Conservation (phyloP, 2,329 filamentous ascomycete genomes). For the Balansia obtecta region DNA sequence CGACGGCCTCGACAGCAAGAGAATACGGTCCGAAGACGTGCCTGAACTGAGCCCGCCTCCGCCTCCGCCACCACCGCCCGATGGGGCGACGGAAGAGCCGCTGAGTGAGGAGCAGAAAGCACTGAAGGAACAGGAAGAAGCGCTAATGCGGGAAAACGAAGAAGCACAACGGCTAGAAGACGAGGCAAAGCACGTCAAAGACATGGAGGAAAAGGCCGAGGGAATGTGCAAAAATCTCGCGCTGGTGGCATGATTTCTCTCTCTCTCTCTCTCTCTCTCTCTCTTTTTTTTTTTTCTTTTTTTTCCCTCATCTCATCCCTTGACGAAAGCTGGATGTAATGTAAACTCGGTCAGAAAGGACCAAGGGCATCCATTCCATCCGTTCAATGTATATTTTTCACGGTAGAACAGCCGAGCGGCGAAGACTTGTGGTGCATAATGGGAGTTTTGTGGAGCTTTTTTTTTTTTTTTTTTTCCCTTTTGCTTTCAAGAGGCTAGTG, state of each 20-base stretch:
- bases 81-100: slow-evolving; percentile 22
- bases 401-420: neutral
- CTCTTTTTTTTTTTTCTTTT: neutral
- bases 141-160: slow-evolving; percentile 39
- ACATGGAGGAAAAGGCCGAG: slow-evolving; percentile 14
- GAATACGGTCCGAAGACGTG: slow-evolving; percentile 34
- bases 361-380: neutral
- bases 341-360: neutral
- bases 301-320: neutral
- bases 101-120: slow-evolving; percentile 25
- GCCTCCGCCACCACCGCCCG: slow-evolving; percentile 33
- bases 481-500: no score
- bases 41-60: slow-evolving; percentile 30
- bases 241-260: slow-evolving; percentile 7
- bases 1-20: slow-evolving; percentile 44
- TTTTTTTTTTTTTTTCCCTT: no score
- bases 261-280: neutral
- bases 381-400: neutral
- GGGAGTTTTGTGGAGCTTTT: neutral
- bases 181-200: slow-evolving; percentile 24
- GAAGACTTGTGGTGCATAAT: neutral
- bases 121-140: slow-evolving; percentile 38
- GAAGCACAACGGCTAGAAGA: slow-evolving; percentile 41
- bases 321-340: neutral
- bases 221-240: slow-evolving; percentile 13